Conservation (phyloP, 192 early-diverging fungal species). For the Umbelopsis sp. region DNA sequence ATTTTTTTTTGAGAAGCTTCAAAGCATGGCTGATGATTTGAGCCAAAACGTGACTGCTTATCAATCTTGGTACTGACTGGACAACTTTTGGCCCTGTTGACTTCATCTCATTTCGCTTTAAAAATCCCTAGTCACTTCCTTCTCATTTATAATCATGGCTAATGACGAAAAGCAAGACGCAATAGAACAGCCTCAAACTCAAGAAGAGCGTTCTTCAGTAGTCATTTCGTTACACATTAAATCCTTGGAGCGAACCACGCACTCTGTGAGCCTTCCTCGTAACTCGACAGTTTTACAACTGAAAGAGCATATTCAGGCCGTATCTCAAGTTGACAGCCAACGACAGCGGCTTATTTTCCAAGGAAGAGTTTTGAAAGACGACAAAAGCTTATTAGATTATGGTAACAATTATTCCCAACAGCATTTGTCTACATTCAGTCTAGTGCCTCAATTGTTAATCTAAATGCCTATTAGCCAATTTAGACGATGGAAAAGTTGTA, state of each 20-base stretch:
- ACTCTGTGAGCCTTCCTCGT: slow-evolving; percentile 41
- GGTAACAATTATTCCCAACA: slow-evolving; percentile 27
- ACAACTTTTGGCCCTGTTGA: not conserved
- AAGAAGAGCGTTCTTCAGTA: slow-evolving; percentile 9
- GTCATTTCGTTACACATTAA: slow-evolving; percentile 29
- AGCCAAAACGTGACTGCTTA: not conserved
- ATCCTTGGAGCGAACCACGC: slow-evolving; percentile 38
- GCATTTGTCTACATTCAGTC: not conserved
- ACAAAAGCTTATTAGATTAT: slow-evolving; percentile 47
- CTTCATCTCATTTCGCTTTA: not conserved
- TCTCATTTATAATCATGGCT: slow-evolving; percentile 6
- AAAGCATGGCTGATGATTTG: not conserved
- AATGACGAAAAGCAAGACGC: slow-evolving; percentile 16
- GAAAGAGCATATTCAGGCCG: slow-evolving; percentile 43
- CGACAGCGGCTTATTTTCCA: slow-evolving; percentile 56
- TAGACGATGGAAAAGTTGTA: slow-evolving; percentile 52
- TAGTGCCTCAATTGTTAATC: not conserved
- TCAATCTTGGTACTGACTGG: not conserved
- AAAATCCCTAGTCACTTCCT: not conserved
- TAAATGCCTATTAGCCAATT: slow-evolving; percentile 29
- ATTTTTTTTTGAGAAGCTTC: not conserved
- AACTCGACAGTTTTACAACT: slow-evolving; percentile 46
- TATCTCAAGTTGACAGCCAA: slow-evolving; percentile 43
- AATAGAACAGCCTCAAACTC: slow-evolving; percentile 3
- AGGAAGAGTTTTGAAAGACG: slow-evolving; percentile 49